Evolutionary conservation across 176 grass and related monocot species (phyloP), one percentile per base, ranked within the genome.

Genomic region (Guadua angustifolia): DNA sequence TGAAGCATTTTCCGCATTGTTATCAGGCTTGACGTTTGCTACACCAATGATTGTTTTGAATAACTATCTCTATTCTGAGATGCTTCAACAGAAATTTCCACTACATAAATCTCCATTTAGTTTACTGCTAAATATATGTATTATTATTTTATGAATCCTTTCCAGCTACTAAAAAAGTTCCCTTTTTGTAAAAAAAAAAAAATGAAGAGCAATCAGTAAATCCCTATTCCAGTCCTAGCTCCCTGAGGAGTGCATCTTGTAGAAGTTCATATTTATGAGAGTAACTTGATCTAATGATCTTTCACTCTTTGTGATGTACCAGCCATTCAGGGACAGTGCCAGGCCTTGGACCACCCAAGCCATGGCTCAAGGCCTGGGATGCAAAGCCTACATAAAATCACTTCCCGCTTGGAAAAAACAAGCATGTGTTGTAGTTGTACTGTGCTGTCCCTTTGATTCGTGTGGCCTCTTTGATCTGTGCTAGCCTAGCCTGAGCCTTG

Each of bases 201-300:
- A 53, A 26, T 42, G 25, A 63, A 71, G 17, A 83, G 52, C 66
- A 25, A 51, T 21, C 26, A 33, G 29, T 29, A 29, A 29, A 29
- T 1, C 29, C 29, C 40, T 65, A 7, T 73, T 64, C 66, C 43
- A 62, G 32, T 79, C 9, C 17, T 79, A 72, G 46, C 38, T 73
- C 40, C 18, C 35, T n/a, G 8, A 56, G 72, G 24, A 29, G 35
- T 8, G 56, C 33, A 66, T 75, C 60, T 75, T 81, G 21, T 42
- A 81, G 49, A 81, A 81, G 49, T 57, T 81, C 79, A 70, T 70
- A 71, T 25, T 81, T n/a, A 81, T 44, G 15, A 45, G 35, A 33
- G n/a, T 11, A 29, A 16, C 47, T 40, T 75, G 8, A 49, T 6
- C 42, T 10, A 24, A 39, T 74, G 59, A 36, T 50, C 2, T 63